Base-by-base conservation (phyloP, 495 filamentous ascomycete species). In the Podospora bellae-mahoneyi region DNA sequence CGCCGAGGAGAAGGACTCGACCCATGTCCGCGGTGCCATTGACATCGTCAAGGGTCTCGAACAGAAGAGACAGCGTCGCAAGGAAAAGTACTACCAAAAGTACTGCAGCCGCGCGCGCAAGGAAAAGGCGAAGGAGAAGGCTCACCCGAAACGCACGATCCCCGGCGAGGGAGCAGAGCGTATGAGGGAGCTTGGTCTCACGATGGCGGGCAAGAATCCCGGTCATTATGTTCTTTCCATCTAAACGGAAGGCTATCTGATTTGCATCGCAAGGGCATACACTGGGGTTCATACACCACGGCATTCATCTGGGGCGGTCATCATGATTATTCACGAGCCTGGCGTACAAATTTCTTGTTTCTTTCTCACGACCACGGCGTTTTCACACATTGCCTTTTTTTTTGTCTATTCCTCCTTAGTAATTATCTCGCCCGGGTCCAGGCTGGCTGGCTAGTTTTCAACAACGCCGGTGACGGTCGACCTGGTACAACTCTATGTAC, bases 41-140 rank as follows among this genome's bases (percentile, higher is more conserved):
- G 96, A 97, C 75, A 98, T 99, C 70, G 92, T 97, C 79, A 93
- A 96, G 75, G 95, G 95, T 5, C 88, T 99, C 7, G 95, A 98
- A 82, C 89, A 91, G 79, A 97, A 95, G 80, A 88, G 94, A 57
- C 92, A 94, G 78, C 88, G 93, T 64, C 91, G 95, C 65, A 91
- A 89, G 79, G 92, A 97, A 79, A 95, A 94, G 77, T 93, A 90
- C 75, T 76, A 79, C 54, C 89, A 93, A 74, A 92, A 95, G 79
- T 88, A 93, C 72, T 92, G 87, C 79, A 78, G 81, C 64, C 81
- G 80, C 27, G 83, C 82, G 5, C 80, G 82, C 20, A 84, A 84
- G 70, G 82, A 82, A 27, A 81, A 84, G 73, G 39, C 39, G 39
- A 32, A 32, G 30, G 30, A 32, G 30, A 32, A 32, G 30, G 81